Evolutionary conservation across 2,329 filamentous ascomycete species (phyloP), one percentile per base, ranked within the genome.

Genomic region (Exophiala lecanii-corni): DNA sequence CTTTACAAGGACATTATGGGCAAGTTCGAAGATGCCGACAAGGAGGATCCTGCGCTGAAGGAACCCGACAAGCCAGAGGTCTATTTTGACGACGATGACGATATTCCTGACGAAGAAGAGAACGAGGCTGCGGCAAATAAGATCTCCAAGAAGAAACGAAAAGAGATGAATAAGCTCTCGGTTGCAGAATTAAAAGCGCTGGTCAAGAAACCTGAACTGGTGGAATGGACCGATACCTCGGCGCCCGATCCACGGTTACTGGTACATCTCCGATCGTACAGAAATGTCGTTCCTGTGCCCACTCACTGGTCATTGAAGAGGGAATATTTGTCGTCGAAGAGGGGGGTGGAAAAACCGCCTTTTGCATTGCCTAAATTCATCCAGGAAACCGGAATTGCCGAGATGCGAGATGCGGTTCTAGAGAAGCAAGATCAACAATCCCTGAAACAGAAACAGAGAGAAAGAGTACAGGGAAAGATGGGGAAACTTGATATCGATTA

Each of bases 401-500:
- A 97, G 70, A 98, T 98, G 92, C 83, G 92, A 54, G 92, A 97
- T 62, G 91, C 92, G 2, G 89, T 94, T 0, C 69, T 97, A 34
- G 92, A 97, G 65, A 97, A 98, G 65, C 89, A 97, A 63, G 89
- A 89, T 39, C 84, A 94, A 59, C 86, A 92, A 56, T 84, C 80
- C 1, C 71, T 98, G 56, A 96, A 96, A 68, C 89, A 96, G 64
- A 96, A 94, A 65, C 89, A 96, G 68, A 80, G 92, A 36, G 92
- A 96, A 66, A 78, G 92, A 34, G 92, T 98, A 9, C 83, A 89
- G 51, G 89, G 89, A 19, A 97, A 97, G 69, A 92, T 96, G 78
- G 92, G 92, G 50, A 94, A 92, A 65, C 75, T 98, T 38, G 92
- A 98, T 63, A 97, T 98, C 55, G 92, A 98, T 66, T 98, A 98